Evolutionary conservation across 768 basidiomycete species (phyloP).

Genomic region (Artomyces pyxidatus): DNA sequence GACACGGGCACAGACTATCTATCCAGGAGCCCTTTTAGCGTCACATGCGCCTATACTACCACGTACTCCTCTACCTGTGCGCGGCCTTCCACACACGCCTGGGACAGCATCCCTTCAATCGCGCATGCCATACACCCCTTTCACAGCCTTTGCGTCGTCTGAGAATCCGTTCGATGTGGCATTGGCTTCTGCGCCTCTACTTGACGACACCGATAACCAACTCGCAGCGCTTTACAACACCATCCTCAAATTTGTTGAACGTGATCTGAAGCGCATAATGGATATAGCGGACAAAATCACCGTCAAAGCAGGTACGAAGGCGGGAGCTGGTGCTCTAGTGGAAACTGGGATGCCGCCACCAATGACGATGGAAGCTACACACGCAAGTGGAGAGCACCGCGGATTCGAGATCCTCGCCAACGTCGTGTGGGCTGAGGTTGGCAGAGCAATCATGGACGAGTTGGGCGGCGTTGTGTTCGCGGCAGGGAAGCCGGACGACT

Average conservation of each 20-base stretch:
- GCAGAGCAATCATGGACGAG: constrained; percentile 73
- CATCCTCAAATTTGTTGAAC: constrained; percentile 71
- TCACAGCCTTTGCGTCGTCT: constrained; percentile 38
- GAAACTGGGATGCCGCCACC: constrained; percentile 2
- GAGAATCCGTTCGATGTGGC: constrained; percentile 31
- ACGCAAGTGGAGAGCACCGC: constrained; percentile 18
- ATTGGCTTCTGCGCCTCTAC: constrained; percentile 35
- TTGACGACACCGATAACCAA: constrained; percentile 60
- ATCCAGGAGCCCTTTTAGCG: constrained; percentile 54
- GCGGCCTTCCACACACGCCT: constrained; percentile 20
- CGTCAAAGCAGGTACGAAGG: constrained; percentile 33
- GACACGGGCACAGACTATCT: constrained; percentile 78
- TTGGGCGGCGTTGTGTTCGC: constrained; percentile 80
- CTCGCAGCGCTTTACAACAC: constrained; percentile 76
- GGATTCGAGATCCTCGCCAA: constrained; percentile 83
- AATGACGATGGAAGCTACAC: constrained; percentile 4
- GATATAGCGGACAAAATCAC: constrained; percentile 64
- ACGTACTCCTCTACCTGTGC: constrained; percentile 55
- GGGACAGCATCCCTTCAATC: constrained; percentile 38
- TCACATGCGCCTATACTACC: constrained; percentile 73
- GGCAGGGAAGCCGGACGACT: constrained; percentile 85
- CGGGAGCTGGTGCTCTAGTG: constrained; percentile 1
- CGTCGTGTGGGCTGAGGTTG: constrained; percentile 85
- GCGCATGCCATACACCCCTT: constrained; percentile 46
- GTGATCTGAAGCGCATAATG: constrained; percentile 69